These are phyloP conservation scores for Teratosphaeriaceae sp. DNA, from an alignment of 2,329 filamentous ascomycete genomes.

Conservation along the genomic window DNA sequence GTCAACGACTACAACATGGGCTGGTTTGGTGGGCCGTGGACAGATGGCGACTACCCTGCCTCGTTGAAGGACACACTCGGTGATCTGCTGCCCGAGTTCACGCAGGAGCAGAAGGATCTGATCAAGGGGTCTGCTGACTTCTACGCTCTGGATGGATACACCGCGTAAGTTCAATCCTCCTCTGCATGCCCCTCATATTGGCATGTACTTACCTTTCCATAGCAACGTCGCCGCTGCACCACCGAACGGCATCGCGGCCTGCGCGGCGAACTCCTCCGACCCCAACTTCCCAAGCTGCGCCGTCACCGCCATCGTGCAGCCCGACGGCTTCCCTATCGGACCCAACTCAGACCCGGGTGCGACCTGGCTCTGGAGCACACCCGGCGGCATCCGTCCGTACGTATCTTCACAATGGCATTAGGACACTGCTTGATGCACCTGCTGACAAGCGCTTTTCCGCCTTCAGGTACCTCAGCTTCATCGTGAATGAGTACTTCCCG, in stretches of 20 bases:
- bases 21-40: conserved; percentile 42
- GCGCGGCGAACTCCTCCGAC: conserved; percentile 34
- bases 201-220: background rate
- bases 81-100: conserved; percentile 28
- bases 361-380: conserved; percentile 31
- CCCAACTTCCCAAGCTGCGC: conserved; percentile 39
- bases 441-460: too few species aligned
- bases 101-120: conserved; percentile 24
- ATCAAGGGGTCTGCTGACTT: conserved; percentile 29
- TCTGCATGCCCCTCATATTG: too few species aligned
- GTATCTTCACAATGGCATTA: too few species aligned
- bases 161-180: conserved; percentile 10
- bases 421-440: too few species aligned
- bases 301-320: conserved; percentile 21
- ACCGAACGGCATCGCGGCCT: conserved; percentile 26
- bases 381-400: conserved; percentile 29
- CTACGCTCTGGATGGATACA: conserved; percentile 32
- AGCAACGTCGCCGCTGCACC: conserved; percentile 16
- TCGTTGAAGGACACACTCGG: conserved; percentile 30
- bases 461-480: conserved; percentile 31
- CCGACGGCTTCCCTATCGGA: conserved; percentile 39
- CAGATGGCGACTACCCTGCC: conserved; percentile 38
- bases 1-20: conserved; percentile 32
- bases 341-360: conserved; percentile 33
- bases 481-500: conserved; percentile 36